These are phyloP conservation scores for Spatholobus suberectus DNA, from an alignment of 306 rosid genomes.

Conservation along the genomic window DNA sequence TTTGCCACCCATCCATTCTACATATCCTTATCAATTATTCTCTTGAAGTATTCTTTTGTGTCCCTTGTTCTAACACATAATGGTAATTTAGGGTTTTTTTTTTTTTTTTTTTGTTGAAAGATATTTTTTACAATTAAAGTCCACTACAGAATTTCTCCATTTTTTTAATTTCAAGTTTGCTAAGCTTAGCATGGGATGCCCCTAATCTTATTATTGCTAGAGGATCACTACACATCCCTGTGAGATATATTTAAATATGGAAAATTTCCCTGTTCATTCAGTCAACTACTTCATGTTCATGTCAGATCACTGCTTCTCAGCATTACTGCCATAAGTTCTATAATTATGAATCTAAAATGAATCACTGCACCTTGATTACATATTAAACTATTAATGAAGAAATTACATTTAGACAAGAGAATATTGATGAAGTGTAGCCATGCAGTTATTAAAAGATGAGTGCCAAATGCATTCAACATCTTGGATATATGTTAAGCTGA, in stretches of 20 bases:
- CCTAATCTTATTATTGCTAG: background rate
- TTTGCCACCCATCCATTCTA: background rate
- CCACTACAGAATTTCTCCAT: constrained; percentile 10
- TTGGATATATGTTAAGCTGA: constrained; percentile 35
- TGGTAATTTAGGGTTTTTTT: background rate
- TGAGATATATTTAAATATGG: background rate
- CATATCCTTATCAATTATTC: background rate
- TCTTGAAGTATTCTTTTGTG: constrained; percentile 19
- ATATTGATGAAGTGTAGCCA: background rate
- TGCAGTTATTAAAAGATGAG: constrained; percentile 6
- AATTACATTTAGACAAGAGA: background rate
- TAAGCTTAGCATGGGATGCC: constrained; percentile 10
- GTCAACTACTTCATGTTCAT: background rate
- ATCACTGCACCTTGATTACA: constrained; percentile 3
- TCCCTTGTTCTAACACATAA: background rate
- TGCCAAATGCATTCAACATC: constrained; percentile 11
- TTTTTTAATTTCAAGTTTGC: background rate
- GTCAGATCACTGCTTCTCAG: background rate
- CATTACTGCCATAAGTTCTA: background rate
- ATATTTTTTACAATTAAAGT: background rate
- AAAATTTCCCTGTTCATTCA: background rate
- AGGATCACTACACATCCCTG: background rate
- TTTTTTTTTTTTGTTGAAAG: background rate
- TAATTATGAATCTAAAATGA: background rate
- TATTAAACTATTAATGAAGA: background rate